Conservation (phyloP, 257 asterid genomes). For the Ilex aquifolium region DNA sequence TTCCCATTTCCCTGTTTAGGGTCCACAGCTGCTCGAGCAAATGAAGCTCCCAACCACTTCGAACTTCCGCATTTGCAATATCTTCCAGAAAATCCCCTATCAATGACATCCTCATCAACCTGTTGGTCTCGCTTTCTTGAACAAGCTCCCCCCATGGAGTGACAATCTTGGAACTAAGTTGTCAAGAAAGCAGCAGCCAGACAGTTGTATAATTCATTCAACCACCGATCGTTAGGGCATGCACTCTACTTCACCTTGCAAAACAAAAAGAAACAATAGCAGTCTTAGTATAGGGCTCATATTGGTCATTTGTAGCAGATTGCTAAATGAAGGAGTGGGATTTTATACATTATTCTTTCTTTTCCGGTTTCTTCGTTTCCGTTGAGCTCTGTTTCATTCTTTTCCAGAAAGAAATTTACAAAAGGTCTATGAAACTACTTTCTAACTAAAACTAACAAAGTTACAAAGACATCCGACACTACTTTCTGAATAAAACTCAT, state of each 20-base stretch:
- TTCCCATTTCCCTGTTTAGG: slow-evolving; percentile 40
- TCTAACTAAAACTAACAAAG: too few relatives aligned
- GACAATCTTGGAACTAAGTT: slow-evolving; percentile 10
- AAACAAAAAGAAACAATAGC: neutral
- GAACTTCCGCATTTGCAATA: slow-evolving; percentile 90
- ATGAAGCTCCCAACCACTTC: slow-evolving; percentile 75
- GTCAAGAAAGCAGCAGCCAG: slow-evolving; percentile 16
- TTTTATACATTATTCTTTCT: too few relatives aligned
- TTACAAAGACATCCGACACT: too few relatives aligned
- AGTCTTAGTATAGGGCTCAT: too few relatives aligned
- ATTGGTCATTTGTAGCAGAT: too few relatives aligned
- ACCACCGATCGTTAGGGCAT: slow-evolving; percentile 11
- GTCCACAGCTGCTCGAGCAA: slow-evolving; percentile 57
- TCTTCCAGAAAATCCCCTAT: slow-evolving; percentile 66
- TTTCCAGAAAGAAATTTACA: too few relatives aligned
- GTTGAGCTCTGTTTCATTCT: too few relatives aligned
- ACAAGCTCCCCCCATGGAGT: slow-evolving; percentile 88
- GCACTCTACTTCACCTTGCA: slow-evolving; percentile 23
- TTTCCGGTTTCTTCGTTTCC: too few relatives aligned
- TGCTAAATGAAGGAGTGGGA: too few relatives aligned
- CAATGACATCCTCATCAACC: slow-evolving; percentile 52
- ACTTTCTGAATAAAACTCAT: too few relatives aligned
- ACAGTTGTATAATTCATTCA: slow-evolving; percentile 5
- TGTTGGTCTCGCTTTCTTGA: slow-evolving; percentile 84
- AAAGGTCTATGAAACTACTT: too few relatives aligned